Base-by-base conservation (phyloP, 805 yeast species). In the Suhomyces sp. region DNA sequence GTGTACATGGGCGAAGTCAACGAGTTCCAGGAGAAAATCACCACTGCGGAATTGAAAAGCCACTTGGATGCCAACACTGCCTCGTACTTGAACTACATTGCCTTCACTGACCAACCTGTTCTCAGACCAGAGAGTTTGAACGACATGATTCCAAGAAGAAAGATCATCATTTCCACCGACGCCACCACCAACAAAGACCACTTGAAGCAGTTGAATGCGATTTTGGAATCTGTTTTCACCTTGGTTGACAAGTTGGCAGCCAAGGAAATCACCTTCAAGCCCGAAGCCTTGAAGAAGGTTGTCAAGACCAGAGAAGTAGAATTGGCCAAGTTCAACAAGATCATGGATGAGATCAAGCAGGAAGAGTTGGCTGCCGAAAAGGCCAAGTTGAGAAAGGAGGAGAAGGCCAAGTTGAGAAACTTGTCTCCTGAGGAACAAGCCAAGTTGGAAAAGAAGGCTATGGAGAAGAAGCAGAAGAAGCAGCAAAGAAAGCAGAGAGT, bases 1-100 rank as follows among this genome's bases (percentile, higher is more conserved):
- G 96, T 90, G 26, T 90, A 83, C 73, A 92, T 94, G 98, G 78
- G 88, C 61, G 99, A 94, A 77, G 83, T 83, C 53, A 79, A 85
- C 56, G 98, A 93, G 68, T 78, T 89, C 73, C 90, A 86, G 59
- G 90, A 84, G 5, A 73, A 82, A 53, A 72, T 88, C 49, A 77
- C 80, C 59, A 78, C 84, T 49, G 72, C 74, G 26, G 81, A 79
- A 55, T 68, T 76, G 50, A 61, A 61, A 40, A 54, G 54, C 10
- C 59, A 68, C n/a, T 66, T 73, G 56, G 77, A 78, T 46, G 66
- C 86, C 50, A 70, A 73, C 27, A 74, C 75, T 31, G 72, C 82
- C 29, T 63, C 74, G 5, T 71, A 82, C 54, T 72, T 94, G 63
- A 83, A 84, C 64, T 87, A 68, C 64, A 66, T 94, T 56, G 86